A percentile compares a stretch with the other conserved stretches of the same genome.
Evolutionary conservation across 495 filamentous ascomycete species (phyloP).

Genomic region (Aspergillus homomorphus): DNA sequence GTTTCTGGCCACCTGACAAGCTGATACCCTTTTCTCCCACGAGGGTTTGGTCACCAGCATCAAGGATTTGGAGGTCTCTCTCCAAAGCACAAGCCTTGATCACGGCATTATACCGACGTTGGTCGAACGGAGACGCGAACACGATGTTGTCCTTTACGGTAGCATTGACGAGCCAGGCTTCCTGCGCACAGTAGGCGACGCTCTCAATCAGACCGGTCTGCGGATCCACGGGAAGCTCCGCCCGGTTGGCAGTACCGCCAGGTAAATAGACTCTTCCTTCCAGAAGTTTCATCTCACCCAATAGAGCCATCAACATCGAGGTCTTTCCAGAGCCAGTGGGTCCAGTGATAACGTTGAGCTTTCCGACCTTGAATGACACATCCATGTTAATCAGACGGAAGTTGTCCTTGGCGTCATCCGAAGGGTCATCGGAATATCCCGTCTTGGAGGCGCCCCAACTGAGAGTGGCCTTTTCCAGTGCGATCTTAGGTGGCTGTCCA

Average conservation of each 20-base stretch:
- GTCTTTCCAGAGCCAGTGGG: conserved; percentile 95
- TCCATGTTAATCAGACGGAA: conserved; percentile 84
- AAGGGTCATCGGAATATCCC: conserved; percentile 19
- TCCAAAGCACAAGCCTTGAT: conserved; percentile 90
- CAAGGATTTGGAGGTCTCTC: conserved; percentile 87
- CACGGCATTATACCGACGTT: conserved; percentile 82
- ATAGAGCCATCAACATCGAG: conserved; percentile 88
- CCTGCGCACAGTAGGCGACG: conserved; percentile 94
- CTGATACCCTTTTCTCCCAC: conserved; percentile 98
- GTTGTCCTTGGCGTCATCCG: conserved; percentile 38
- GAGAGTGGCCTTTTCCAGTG: conserved; percentile 78
- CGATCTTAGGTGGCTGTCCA: conserved; percentile 63
- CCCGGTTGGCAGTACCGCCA: conserved; percentile 69
- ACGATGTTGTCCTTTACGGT: conserved; percentile 96
- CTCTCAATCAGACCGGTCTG: conserved; percentile 86
- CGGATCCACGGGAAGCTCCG: conserved; percentile 76
- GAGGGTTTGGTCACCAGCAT: conserved; percentile 87
- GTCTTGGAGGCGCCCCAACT: conserved; percentile 72
- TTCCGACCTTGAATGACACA: conserved; percentile 70
- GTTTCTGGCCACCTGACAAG: conserved; percentile 95
- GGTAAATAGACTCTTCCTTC: conserved; percentile 81
- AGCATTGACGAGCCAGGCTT: conserved; percentile 96
- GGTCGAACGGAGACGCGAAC: conserved; percentile 80
- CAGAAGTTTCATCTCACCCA: conserved; percentile 93
- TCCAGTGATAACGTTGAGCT: conserved; percentile 87